Evolutionary conservation across 805 yeast species (phyloP), one percentile per base, ranked within the genome.

Genomic region (Cyberlindnera lachancei): DNA sequence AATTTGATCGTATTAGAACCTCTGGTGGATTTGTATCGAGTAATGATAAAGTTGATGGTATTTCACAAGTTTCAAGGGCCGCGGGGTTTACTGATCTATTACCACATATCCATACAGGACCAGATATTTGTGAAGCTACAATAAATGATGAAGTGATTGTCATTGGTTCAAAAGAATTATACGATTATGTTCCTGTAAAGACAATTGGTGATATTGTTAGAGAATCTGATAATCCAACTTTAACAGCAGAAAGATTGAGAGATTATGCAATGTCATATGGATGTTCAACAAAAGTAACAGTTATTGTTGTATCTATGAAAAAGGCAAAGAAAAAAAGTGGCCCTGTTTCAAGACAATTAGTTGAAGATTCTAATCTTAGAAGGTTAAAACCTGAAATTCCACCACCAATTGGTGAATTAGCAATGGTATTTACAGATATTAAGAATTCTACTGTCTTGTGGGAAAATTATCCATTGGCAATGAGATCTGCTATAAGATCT

Each of bases 401-500:
- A 8, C 96, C 98, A 3, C 99, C 99, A 3, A 78, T 79, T 6
- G 97, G 97, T 3, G 87, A 86, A 31, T 63, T 92, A 30, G 96
- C 98, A 0, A 79, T 92, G 74, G 96, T 90, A 1, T 92, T 92
- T 59, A 92, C 99, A 0, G 99, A 92, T 71, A 92, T 92, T 46
- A 87, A 90, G 49, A 88, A 83, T 53, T 88, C 97, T 1, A 92
- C 99, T 0, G 61, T 79, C 31, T 59, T 92, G 33, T 92, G 99
- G 99, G 98, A 92, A 50, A 66, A 84, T 7, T 80, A 76, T 50
- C 95, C 96, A 3, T 73, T 75, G 31, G 94, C 96, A 0, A 92
- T 92, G 99, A 68, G 96, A 55, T 79, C 95, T 3, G 97, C 98
- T 0, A 92, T 92, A 51, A 86, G 87, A 58, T 81, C 85, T 4